phyloP scores from a whole-genome alignment of 805 yeast species.

The Pichia cephalocereana region DNA sequence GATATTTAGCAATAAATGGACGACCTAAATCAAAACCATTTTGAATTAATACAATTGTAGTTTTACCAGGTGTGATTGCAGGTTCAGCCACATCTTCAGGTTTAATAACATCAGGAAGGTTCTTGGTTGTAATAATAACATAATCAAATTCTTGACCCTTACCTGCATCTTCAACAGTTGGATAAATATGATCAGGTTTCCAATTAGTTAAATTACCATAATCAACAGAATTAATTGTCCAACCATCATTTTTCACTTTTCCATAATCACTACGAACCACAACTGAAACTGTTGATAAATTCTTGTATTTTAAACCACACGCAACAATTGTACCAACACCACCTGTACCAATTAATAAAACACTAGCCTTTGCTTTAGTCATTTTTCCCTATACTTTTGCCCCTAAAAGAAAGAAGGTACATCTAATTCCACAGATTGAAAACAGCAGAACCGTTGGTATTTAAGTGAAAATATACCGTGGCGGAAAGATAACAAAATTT shows the following conservation, averaged over 20 bases:
- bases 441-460: too few species aligned
- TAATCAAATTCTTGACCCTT: conserved; percentile 38
- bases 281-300: conserved; percentile 38
- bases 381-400: too few species aligned
- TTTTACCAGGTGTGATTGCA: conserved; percentile 20
- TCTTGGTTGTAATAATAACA: conserved; percentile 37
- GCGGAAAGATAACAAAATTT: too few species aligned
- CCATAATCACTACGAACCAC: conserved; percentile 45
- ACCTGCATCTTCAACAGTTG: conserved; percentile 19
- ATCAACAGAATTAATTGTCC: conserved; percentile 39
- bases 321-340: conserved; percentile 79
- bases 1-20: conserved; percentile 24
- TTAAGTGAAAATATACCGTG: too few species aligned
- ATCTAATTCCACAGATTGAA: too few species aligned
- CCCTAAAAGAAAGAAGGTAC: too few species aligned
- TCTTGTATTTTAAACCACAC: conserved; percentile 41
- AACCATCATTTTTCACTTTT: neutral
- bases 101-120: conserved; percentile 52
- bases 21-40: conserved; percentile 32
- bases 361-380: conserved; percentile 1
- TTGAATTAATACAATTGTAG: conserved; percentile 29
- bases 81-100: conserved; percentile 29
- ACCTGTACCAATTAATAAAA: conserved; percentile 58
- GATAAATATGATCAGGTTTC: conserved; percentile 43
- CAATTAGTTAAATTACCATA: conserved; percentile 38